Evolutionary conservation across 1,139 yeast species (phyloP), one percentile per base, ranked within the genome.

Genomic region (Kodamaea plutei): DNA sequence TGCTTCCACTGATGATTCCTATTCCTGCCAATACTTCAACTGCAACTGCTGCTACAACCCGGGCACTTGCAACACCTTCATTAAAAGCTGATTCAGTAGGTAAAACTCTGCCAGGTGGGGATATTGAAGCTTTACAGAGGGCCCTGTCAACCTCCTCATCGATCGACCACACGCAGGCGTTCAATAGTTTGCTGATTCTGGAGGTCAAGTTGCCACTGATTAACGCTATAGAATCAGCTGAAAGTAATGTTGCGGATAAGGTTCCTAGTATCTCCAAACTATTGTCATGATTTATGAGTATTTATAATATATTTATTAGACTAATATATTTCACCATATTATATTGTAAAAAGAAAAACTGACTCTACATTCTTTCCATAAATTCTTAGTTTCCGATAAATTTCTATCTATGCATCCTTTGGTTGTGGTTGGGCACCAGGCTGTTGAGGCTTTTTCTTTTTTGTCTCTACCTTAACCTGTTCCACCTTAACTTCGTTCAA

Each of bases 401-500:
- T n/a, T n/a, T n/a, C n/a, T n/a, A n/a, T n/a, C n/a, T n/a, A n/a
- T n/a, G n/a, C n/a, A 15, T 27, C 18, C 29, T 13, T 20, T 24
- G 23, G 20, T 15, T 26, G 28, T 26, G 33, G 27, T 25, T 30
- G 36, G 9, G 32, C 29, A 28, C 32, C 36, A 8, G 35, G 43
- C 7, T 43, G 45, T 14, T 51, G 47, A 17, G 58, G 49, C 27
- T 56, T 46, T 66, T 81, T 82, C 68, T 82, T 82, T 61, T 79
- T 80, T 61, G 80, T 82, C 64, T 81, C 83, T 41, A 84, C 94
- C 44, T 83, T 93, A 15, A 82, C 69, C 46, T 79, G 85, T 56
- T 88, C 96, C 15, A 89, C 93, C 60, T 87, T 85, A 41, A 89
- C 84, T 43, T 84, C 88, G 34, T 77, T 69, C 43, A 89, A 62